Conservation (phyloP, 2,329 filamentous ascomycete genomes). For the Trichoderma sp. region DNA sequence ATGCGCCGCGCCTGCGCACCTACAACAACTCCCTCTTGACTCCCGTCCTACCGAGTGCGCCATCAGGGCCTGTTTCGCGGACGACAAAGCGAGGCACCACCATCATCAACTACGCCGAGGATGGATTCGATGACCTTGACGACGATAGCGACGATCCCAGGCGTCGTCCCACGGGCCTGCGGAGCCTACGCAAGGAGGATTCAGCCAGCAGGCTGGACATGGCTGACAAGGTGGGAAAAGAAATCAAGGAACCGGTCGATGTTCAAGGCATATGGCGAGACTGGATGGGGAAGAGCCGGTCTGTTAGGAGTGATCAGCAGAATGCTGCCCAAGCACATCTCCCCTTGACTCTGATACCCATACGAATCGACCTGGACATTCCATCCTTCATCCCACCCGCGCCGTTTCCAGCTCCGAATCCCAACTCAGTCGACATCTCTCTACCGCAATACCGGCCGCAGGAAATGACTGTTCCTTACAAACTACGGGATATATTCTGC, state of each 20-base stretch:
- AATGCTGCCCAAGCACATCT: conserved; percentile 71
- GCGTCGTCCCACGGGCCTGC: conserved; percentile 79
- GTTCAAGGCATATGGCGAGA: conserved; percentile 92
- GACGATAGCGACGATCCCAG: conserved; percentile 76
- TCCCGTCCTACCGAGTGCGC: conserved; percentile 73
- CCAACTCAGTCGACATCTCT: conserved; percentile 68
- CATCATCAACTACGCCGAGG: conserved; percentile 96
- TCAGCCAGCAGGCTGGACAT: conserved; percentile 63
- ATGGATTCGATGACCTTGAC: conserved; percentile 82
- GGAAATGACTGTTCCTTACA: conserved; percentile 80
- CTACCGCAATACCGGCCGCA: conserved; percentile 78
- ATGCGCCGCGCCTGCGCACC: conserved; percentile 84
- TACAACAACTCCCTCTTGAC: conserved; percentile 92
- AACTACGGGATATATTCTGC: conserved; percentile 91
- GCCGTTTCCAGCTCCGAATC: conserved; percentile 65
- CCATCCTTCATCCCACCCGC: conserved; percentile 72
- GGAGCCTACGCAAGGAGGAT: conserved; percentile 81
- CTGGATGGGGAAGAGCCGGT: conserved; percentile 81
- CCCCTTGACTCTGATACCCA: conserved; percentile 89
- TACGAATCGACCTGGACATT: conserved; percentile 94
- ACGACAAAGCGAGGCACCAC: conserved; percentile 98
- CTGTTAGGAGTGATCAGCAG: conserved; percentile 61
- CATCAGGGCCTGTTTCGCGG: conserved; percentile 69
- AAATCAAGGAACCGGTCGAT: conserved; percentile 75
- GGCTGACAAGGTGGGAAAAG: conserved; percentile 80